phyloP scores from a whole-genome alignment of 2,329 filamentous ascomycete species.

The Fonsecaea monophora region DNA sequence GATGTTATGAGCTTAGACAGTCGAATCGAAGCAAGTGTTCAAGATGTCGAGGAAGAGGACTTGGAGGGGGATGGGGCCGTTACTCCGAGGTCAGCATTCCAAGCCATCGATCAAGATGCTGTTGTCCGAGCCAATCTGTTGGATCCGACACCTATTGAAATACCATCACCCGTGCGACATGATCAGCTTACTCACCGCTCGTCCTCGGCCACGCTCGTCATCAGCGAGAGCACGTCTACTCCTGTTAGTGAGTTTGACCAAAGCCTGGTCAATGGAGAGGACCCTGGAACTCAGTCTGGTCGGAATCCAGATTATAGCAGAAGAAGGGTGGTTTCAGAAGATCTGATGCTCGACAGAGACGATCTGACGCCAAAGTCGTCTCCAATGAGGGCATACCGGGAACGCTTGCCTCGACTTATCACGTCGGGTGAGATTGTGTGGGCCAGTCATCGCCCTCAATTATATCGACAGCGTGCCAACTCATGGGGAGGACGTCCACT shows the following conservation, averaged over 20 bases:
- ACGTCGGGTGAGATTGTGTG: constrained; percentile 26
- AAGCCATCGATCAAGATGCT: constrained; percentile 9
- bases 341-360: neutral
- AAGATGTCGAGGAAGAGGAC: constrained; percentile 14
- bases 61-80: constrained; percentile 18
- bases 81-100: constrained; percentile 28
- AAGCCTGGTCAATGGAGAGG: neutral
- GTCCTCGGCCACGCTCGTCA: constrained; percentile 16
- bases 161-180: constrained; percentile 23
- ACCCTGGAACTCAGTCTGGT: neutral
- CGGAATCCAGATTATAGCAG: neutral
- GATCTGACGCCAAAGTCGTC: constrained; percentile 9
- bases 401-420: constrained; percentile 38
- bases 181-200: constrained; percentile 22
- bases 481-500: constrained; percentile 13
- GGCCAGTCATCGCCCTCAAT: constrained; percentile 6
- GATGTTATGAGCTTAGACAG: constrained; percentile 3
- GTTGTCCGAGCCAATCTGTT: constrained; percentile 26
- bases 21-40: constrained; percentile 1
- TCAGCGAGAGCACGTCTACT: neutral
- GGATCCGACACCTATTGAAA: constrained; percentile 24
- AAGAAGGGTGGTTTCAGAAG: constrained; percentile 4
- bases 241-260: neutral
- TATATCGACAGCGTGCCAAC: neutral
- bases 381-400: constrained; percentile 35